Base-by-base conservation (phyloP, 192 early-diverging fungal genomes). In the Gryganskiella cystojenkinii region DNA sequence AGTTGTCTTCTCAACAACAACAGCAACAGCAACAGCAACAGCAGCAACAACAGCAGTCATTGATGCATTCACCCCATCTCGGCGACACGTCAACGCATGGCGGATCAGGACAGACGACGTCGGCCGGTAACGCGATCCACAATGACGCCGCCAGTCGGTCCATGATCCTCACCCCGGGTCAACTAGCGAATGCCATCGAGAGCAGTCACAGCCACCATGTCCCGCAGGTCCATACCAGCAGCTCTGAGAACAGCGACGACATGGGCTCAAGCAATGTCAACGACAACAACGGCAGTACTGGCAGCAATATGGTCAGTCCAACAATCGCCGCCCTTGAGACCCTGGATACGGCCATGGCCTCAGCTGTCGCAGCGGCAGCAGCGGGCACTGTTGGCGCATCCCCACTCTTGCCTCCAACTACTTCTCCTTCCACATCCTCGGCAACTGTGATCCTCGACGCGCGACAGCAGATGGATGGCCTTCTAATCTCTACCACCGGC, bases 291-390 rank as follows among this genome's bases (percentile, higher is more conserved):
- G 14, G 43, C 58, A 35, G 58, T 28, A 50, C 8, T n/a, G 19
- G 47, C 22, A 50, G 6, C 19, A 24, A 50, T 19, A 5, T n/a
- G 9, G 47, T 20, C 47, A 50, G 47, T 50, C 47, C 47, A 1
- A 45, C 58, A 15, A 17, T 60, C 14, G 35, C 58, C 6, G 37
- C 61, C 1, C 46, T 65, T 10, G 63, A 64, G 37, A 65, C 47
- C 13, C 30, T 73, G 34, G 50, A 64, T 46, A 59, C 71, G 27
- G 63, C 33, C 6, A 60, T 65, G 35, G 47, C 70, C 4, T 42
- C 61, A 6, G 70, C 47, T 24, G 71, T 54, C 8, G 47, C 47
- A 5, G 71, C 61, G 8, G 60, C 54, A 7, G 60, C 53, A 2
- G 59, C 69, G 20, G 56, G 40, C 30, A 40, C 46, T 25, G 47